phyloP scores from a whole-genome alignment of 179 eudicot genomes.

The Corrigiola litoralis region DNA sequence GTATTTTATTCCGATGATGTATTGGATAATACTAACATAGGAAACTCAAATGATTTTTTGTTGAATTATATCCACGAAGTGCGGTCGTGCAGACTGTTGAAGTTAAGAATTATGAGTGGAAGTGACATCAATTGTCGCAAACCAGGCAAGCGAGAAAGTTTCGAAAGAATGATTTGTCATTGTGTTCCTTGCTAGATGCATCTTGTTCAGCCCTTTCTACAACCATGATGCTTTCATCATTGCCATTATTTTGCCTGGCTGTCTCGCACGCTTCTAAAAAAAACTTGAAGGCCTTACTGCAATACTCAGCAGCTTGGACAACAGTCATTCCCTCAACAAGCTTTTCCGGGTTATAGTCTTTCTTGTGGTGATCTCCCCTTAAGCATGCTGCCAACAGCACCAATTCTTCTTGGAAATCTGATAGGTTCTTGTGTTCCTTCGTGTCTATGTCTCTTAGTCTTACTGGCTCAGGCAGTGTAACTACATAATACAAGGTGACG shows the following conservation, averaged over 20 bases:
- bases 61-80: no score
- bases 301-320: conserved; percentile 46
- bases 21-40: no score
- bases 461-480: conserved; percentile 51
- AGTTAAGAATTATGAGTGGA: no score
- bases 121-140: conserved; percentile 31
- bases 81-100: no score
- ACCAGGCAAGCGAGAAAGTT: conserved; percentile 38
- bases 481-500: conserved; percentile 27
- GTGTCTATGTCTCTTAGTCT: conserved; percentile 39
- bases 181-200: background rate
- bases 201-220: conserved; percentile 7
- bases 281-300: conserved; percentile 32
- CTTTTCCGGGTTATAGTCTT: conserved; percentile 39
- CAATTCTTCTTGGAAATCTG: conserved; percentile 64
- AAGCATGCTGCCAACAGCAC: conserved; percentile 60
- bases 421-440: conserved; percentile 40
- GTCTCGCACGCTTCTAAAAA: conserved; percentile 47
- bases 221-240: conserved; percentile 36
- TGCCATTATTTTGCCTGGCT: conserved; percentile 37
- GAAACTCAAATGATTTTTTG: no score
- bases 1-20: no score
- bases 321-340: conserved; percentile 57
- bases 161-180: conserved; percentile 19
- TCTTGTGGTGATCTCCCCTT: conserved; percentile 55